Conservation (phyloP, 345 rosid species). For the Carallia brachiata region DNA sequence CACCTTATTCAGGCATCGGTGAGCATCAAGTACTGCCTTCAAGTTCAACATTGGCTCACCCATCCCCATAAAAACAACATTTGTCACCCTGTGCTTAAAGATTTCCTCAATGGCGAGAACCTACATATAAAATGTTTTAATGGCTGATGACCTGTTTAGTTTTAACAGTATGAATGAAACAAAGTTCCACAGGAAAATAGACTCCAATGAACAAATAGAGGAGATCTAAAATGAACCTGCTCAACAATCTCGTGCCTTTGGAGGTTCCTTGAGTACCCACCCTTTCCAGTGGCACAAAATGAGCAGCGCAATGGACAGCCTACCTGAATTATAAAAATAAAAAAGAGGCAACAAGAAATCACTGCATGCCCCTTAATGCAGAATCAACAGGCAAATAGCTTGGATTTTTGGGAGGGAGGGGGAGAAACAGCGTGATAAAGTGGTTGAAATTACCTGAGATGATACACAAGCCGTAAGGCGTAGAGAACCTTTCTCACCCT, state of each 20-base stretch:
- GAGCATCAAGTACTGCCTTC: conserved; percentile 89
- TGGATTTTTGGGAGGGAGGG: neutral
- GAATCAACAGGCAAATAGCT: neutral
- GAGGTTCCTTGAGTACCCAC: conserved; percentile 94
- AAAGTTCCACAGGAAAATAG: neutral
- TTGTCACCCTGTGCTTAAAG: conserved; percentile 87
- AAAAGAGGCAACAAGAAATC: conserved; percentile 2
- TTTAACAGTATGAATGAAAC: neutral
- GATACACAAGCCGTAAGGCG: conserved; percentile 97
- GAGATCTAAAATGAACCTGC: conserved; percentile 51
- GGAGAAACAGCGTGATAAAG: neutral
- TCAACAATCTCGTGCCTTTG: conserved; percentile 80
- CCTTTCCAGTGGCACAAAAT: conserved; percentile 99
- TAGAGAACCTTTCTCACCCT: conserved; percentile 67
- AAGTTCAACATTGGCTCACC: conserved; percentile 98
- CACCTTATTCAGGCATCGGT: conserved; percentile 91
- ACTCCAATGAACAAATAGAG: conserved; percentile 4
- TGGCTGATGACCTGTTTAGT: neutral
- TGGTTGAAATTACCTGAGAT: conserved; percentile 60
- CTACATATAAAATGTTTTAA: conserved; percentile 29
- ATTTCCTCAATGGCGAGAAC: conserved; percentile 87
- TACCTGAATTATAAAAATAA: conserved; percentile 49
- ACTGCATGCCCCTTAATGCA: neutral
- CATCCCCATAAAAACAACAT: conserved; percentile 98
- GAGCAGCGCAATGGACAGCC: conserved; percentile 96